phyloP scores from a whole-genome alignment of 2,329 filamentous ascomycete genomes.

The Salinomyces thailandicus region DNA sequence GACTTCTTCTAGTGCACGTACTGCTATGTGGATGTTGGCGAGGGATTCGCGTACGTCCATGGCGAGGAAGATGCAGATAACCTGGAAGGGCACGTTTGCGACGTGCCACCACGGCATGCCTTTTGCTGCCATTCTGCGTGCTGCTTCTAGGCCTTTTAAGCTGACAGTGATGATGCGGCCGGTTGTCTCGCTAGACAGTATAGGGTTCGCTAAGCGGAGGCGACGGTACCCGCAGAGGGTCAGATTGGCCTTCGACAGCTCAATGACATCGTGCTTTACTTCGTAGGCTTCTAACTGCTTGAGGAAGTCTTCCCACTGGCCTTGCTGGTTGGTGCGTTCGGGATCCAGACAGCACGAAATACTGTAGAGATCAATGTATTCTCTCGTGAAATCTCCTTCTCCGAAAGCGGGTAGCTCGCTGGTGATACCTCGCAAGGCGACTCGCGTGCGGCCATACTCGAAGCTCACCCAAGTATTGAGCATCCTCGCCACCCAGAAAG shows the following conservation, averaged over 20 bases:
- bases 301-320: conserved; percentile 26
- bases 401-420: conserved; percentile 31
- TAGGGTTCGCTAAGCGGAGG: conserved; percentile 41
- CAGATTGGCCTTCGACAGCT: conserved; percentile 42
- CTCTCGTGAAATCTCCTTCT: conserved; percentile 32
- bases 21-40: conserved; percentile 40
- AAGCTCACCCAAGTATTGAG: conserved; percentile 52
- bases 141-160: conserved; percentile 37
- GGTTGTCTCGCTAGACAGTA: conserved; percentile 34
- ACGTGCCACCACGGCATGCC: conserved; percentile 49
- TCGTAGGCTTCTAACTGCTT: conserved; percentile 22
- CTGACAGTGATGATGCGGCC: conserved; percentile 41
- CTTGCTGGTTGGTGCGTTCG: conserved; percentile 24
- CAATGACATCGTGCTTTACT: conserved; percentile 21
- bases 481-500: conserved; percentile 44
- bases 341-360: conserved; percentile 46
- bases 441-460: conserved; percentile 46
- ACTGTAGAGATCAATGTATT: conserved; percentile 44
- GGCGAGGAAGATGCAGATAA: conserved; percentile 45
- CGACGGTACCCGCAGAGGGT: conserved; percentile 47
- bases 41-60: conserved; percentile 44
- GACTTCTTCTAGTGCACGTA: conserved; percentile 30
- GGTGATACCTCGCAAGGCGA: conserved; percentile 39
- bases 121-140: conserved; percentile 35
- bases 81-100: conserved; percentile 50